These are phyloP conservation scores for Hippophae gyantsensis DNA, from an alignment of 306 rosid species.

Conservation along the genomic window DNA sequence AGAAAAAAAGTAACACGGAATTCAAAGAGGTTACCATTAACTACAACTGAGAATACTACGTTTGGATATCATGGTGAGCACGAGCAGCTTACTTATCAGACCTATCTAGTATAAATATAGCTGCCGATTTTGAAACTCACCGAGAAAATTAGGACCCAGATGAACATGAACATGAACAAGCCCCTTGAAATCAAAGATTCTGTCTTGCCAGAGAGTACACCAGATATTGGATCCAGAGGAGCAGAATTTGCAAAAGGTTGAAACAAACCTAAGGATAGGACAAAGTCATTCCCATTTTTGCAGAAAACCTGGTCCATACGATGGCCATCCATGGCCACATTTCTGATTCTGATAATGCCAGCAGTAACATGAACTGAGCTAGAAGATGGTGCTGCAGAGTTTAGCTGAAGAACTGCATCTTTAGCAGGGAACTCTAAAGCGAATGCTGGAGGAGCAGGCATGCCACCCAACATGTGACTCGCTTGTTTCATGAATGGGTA, in stretches of 20 bases:
- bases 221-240: slow-evolving; percentile 29
- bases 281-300: slow-evolving; percentile 47
- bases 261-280: slow-evolving; percentile 34
- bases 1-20: too few species aligned
- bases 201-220: slow-evolving; percentile 42
- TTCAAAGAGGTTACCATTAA: background rate
- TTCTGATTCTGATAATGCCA: slow-evolving; percentile 70
- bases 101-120: slow-evolving; percentile 40
- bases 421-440: slow-evolving; percentile 67
- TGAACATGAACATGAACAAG: slow-evolving; percentile 52
- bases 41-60: background rate
- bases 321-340: slow-evolving; percentile 36
- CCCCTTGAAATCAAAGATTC: slow-evolving; percentile 46
- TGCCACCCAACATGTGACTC: slow-evolving; percentile 44
- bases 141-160: slow-evolving; percentile 60
- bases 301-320: slow-evolving; percentile 44
- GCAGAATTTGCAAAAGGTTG: slow-evolving; percentile 24
- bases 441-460: slow-evolving; percentile 81
- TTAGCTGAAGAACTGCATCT: slow-evolving; percentile 37
- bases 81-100: slow-evolving; percentile 4
- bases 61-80: slow-evolving; percentile 6
- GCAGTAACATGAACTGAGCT: slow-evolving; percentile 57
- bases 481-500: slow-evolving; percentile 42
- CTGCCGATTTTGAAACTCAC: slow-evolving; percentile 61
- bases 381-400: slow-evolving; percentile 55